Conservation (phyloP, 2,329 filamentous ascomycete species). For the Corniculantispora saksenae region DNA sequence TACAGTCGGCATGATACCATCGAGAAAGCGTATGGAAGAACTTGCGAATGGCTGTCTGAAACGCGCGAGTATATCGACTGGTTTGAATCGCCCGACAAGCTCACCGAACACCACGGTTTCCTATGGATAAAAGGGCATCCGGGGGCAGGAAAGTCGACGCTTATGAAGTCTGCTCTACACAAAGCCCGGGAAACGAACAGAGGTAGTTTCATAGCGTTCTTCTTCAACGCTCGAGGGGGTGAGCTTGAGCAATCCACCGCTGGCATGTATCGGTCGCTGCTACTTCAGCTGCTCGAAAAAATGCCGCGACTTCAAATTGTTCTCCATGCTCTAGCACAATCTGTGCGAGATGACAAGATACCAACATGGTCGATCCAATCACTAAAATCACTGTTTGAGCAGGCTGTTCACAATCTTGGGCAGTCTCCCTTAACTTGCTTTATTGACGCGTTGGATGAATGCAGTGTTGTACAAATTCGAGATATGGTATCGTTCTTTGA, state of each 20-base stretch:
- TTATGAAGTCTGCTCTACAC: slow-evolving; percentile 45
- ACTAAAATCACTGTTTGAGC: not conserved
- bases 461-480: slow-evolving; percentile 41
- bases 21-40: slow-evolving; percentile 20
- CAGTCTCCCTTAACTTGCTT: slow-evolving; percentile 23
- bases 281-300: slow-evolving; percentile 44
- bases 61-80: slow-evolving; percentile 20
- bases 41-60: slow-evolving; percentile 25
- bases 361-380: not conserved
- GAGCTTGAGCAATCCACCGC: slow-evolving; percentile 43
- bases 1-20: slow-evolving; percentile 21
- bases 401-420: not conserved
- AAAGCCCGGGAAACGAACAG: slow-evolving; percentile 16
- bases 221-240: slow-evolving; percentile 50
- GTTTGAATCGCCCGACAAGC: slow-evolving; percentile 20
- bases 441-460: slow-evolving; percentile 52
- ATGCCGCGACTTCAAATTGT: slow-evolving; percentile 23
- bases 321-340: not conserved
- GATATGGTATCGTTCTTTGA: slow-evolving; percentile 46
- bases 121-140: slow-evolving; percentile 46
- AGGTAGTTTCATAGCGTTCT: slow-evolving; percentile 41
- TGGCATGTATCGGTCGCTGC: slow-evolving; percentile 51
- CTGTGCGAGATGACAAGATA: no score
- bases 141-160: slow-evolving; percentile 45
- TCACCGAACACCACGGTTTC: slow-evolving; percentile 7